phyloP scores from a whole-genome alignment of 106 monocot species.

The Phalaenopsis aphrodite region DNA sequence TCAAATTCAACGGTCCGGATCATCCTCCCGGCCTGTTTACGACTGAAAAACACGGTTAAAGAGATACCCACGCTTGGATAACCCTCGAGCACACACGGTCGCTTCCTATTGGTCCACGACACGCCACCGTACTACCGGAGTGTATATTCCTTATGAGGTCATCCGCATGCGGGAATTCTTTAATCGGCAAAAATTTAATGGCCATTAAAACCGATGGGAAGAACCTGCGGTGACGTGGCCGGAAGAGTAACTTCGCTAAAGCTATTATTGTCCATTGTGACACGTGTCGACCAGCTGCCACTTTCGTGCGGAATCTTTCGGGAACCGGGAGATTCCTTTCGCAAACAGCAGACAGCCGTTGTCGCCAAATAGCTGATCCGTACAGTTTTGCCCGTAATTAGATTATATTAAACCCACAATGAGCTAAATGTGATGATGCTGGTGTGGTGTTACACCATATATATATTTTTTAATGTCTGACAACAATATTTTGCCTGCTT shows the following conservation, averaged over 20 bases:
- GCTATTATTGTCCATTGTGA: not conserved
- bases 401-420: too few species aligned
- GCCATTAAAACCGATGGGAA: not conserved
- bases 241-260: not conserved
- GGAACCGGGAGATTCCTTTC: too few species aligned
- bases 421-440: too few species aligned
- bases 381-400: too few species aligned
- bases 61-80: conserved; percentile 5
- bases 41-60: not conserved
- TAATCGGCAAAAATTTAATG: not conserved
- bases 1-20: not conserved
- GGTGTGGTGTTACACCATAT: too few species aligned
- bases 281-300: not conserved
- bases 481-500: too few species aligned
- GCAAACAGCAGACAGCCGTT: too few species aligned
- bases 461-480: too few species aligned
- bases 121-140: not conserved
- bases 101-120: conserved; percentile 3
- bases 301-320: not conserved
- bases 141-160: not conserved
- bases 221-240: not conserved
- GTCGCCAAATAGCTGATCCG: not conserved
- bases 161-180: not conserved
- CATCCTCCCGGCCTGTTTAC: not conserved
- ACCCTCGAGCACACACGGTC: conserved; percentile 5